Percentiles rank a stretch among this genome's conserved stretches.
Evolutionary conservation across 2,329 filamentous ascomycete genomes (phyloP).

Genomic region (Aspergillus sojae): DNA sequence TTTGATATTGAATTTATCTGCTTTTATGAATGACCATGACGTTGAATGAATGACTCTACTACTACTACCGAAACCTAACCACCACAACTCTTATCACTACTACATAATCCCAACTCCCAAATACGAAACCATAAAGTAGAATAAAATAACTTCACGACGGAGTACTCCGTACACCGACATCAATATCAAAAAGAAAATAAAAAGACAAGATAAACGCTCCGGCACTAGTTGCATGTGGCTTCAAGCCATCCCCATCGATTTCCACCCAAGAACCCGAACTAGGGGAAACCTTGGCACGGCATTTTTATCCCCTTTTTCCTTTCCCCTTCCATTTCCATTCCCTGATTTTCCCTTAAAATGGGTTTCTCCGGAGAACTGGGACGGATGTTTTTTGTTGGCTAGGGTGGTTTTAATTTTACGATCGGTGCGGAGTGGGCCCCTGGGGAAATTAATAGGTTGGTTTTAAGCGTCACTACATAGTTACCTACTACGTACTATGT

Average conservation of each 20-base stretch:
- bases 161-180: too few species aligned
- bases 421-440: neutral
- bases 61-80: neutral
- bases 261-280: neutral
- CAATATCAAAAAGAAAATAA: neutral
- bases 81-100: neutral
- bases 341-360: neutral
- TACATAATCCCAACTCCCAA: neutral
- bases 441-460: neutral
- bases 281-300: neutral
- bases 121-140: too few species aligned
- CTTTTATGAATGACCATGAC: neutral
- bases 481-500: too few species aligned
- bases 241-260: neutral
- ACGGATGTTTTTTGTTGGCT: neutral
- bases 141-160: too few species aligned
- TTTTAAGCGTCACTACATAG: neutral
- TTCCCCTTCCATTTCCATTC: neutral
- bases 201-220: conserved; percentile 1
- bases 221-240: conserved; percentile 6
- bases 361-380: neutral
- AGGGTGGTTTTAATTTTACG: neutral
- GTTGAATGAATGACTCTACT: neutral
- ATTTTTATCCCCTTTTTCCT: neutral
- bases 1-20: neutral